Percentiles rank a stretch among this genome's conserved stretches.
Conservation (phyloP, 208 protist genomes). For the Vickermania ingenoplastis region DNA sequence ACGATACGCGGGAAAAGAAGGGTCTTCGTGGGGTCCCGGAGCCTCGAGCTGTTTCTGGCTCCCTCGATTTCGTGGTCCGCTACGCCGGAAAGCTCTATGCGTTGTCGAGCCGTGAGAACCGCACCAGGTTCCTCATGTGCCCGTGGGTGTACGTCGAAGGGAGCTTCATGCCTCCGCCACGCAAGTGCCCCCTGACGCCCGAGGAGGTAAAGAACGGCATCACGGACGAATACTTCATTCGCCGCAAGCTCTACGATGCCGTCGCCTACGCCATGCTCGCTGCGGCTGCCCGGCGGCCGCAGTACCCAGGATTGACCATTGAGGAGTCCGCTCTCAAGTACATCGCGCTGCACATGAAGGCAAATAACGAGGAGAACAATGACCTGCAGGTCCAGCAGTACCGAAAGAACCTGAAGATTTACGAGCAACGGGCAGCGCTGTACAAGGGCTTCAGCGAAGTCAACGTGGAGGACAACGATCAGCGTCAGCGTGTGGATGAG, state of each 20-base stretch:
- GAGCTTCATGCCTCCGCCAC: constrained; percentile 43
- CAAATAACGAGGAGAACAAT: constrained; percentile 54
- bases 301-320: constrained; percentile 69
- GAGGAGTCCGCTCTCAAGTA: constrained; percentile 86
- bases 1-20: constrained; percentile 67
- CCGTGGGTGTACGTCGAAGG: constrained; percentile 80
- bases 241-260: constrained; percentile 77
- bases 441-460: constrained; percentile 28
- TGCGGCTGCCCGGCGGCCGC: constrained; percentile 49
- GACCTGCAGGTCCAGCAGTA: constrained; percentile 58
- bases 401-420: constrained; percentile 45
- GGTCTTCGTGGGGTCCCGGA: constrained; percentile 73
- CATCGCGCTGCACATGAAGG: constrained; percentile 85
- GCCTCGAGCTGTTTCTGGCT: constrained; percentile 58
- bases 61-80: constrained; percentile 42
- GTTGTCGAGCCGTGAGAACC: constrained; percentile 37
- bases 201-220: constrained; percentile 16
- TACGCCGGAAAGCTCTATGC: constrained; percentile 77
- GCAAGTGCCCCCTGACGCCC: constrained; percentile 56
- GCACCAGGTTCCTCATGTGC: constrained; percentile 55
- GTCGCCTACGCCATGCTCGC: constrained; percentile 73
- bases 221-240: constrained; percentile 68
- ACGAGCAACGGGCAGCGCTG: constrained; percentile 42
- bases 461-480: constrained; percentile 1
- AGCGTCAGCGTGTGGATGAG: constrained; percentile 5